Percentiles rank a stretch among this genome's conserved stretches.
These are phyloP conservation scores for Rhexocercosporidium sp. DNA, from an alignment of 2,329 filamentous ascomycete genomes.

Conservation along the genomic window DNA sequence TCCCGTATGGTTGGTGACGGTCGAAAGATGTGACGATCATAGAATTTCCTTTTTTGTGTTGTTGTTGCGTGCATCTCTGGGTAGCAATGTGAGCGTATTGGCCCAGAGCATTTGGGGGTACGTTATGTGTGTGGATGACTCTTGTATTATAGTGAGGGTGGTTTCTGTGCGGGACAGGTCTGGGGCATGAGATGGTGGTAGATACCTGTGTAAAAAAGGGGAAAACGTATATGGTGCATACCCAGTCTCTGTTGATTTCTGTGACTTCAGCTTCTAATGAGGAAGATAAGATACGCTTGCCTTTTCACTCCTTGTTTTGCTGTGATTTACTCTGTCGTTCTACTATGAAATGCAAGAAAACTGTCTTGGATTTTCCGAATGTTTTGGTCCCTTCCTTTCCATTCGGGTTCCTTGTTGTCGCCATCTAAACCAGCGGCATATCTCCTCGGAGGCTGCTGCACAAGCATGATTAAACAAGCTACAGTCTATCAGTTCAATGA, in stretches of 20 bases:
- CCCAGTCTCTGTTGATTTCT: conserved; percentile 3
- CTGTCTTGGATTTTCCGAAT: no score
- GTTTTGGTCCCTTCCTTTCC: no score
- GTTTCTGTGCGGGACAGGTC: conserved; percentile 29
- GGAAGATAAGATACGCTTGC: neutral
- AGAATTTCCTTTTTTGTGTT: conserved; percentile 33
- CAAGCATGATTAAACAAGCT: no score
- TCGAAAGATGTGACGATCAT: conserved; percentile 37
- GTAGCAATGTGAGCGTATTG: conserved; percentile 31
- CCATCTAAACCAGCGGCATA: no score
- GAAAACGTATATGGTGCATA: conserved; percentile 16
- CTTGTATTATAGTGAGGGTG: conserved; percentile 38
- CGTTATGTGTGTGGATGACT: conserved; percentile 14
- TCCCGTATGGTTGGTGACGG: conserved; percentile 35
- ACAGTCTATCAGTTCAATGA: no score
- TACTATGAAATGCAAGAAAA: no score
- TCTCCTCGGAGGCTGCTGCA: no score
- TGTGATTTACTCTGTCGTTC: neutral
- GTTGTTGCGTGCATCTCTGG: conserved; percentile 31
- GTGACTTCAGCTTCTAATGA: neutral
- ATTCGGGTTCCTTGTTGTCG: no score
- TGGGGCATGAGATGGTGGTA: conserved; percentile 33
- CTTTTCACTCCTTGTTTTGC: neutral
- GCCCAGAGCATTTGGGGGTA: conserved; percentile 22
- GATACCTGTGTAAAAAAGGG: conserved; percentile 39